Conservation (phyloP, 2,329 filamentous ascomycete genomes). For the Hymenoscyphus fraxineus region DNA sequence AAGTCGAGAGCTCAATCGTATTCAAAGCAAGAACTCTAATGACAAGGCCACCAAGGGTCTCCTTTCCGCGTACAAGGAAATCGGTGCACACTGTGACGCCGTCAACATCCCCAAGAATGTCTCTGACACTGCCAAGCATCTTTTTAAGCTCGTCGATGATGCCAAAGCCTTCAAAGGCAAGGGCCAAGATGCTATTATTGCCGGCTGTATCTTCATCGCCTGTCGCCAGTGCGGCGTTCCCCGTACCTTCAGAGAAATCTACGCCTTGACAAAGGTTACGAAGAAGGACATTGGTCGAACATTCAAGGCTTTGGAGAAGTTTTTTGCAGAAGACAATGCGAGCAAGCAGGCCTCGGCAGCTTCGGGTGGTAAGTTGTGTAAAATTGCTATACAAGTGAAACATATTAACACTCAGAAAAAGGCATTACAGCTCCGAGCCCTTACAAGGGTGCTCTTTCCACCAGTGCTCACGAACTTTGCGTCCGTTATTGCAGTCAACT, state of each 20-base stretch:
- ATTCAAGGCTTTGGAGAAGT: conserved; percentile 89
- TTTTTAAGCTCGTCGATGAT: conserved; percentile 93
- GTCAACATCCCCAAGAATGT: conserved; percentile 78
- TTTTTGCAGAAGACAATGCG: conserved; percentile 70
- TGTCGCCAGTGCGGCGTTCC: conserved; percentile 85
- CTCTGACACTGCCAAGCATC: conserved; percentile 85
- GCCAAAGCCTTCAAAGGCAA: conserved; percentile 94
- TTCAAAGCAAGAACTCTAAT: conserved; percentile 74
- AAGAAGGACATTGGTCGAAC: conserved; percentile 97
- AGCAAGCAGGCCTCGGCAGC: conserved; percentile 48
- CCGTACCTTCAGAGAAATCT: conserved; percentile 92
- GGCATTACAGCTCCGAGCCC: conserved; percentile 42
- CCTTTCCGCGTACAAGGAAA: conserved; percentile 81
- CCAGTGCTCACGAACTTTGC: conserved; percentile 79
- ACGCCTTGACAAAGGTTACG: conserved; percentile 83
- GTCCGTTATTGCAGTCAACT: conserved; percentile 86
- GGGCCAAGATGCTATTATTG: conserved; percentile 87
- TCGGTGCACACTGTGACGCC: conserved; percentile 80
- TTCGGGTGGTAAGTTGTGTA: conserved; percentile 50
- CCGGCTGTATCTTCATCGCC: conserved; percentile 95
- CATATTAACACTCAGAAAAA: conserved; percentile 33
- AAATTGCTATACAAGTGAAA: conserved; percentile 22
- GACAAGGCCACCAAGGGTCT: conserved; percentile 83
- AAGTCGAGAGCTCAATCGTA: conserved; percentile 72
- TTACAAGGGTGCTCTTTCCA: conserved; percentile 72